Conservation (phyloP, 176 grass and related monocot species). For the Oryza rufipogon region DNA sequence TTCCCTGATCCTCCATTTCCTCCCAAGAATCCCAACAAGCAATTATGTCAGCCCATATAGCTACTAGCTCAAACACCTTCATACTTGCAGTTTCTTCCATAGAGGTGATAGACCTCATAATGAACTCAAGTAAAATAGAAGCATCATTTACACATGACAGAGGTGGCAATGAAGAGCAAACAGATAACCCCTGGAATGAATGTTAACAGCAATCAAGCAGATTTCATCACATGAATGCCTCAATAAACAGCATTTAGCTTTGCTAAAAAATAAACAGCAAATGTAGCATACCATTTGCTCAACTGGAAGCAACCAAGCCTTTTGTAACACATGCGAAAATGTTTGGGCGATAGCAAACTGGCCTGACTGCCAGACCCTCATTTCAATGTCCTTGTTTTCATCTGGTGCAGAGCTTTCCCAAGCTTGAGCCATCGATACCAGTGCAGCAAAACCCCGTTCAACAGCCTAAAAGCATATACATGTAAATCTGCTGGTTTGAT, state of each 20-base stretch:
- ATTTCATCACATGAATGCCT: background rate
- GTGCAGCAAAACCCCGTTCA: conserved; percentile 71
- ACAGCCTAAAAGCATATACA: conserved; percentile 51
- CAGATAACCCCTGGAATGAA: conserved; percentile 29
- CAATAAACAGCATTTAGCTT: background rate
- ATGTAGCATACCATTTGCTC: conserved; percentile 53
- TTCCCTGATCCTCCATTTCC: conserved; percentile 81
- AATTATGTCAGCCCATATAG: conserved; percentile 68
- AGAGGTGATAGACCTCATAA: conserved; percentile 68
- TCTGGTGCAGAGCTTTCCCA: conserved; percentile 78
- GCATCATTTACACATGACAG: conserved; percentile 74
- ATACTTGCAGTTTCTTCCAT: conserved; percentile 55
- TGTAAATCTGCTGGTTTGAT: background rate
- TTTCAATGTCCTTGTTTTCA: conserved; percentile 64
- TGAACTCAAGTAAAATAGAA: conserved; percentile 69
- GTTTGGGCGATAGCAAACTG: conserved; percentile 63
- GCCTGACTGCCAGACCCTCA: conserved; percentile 50
- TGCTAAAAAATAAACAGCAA: conserved; percentile 4
- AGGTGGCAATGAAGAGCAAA: conserved; percentile 54
- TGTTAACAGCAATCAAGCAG: conserved; percentile 12
- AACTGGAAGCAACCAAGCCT: conserved; percentile 64
- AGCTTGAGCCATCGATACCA: conserved; percentile 68
- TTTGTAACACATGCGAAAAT: conserved; percentile 71
- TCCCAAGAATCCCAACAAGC: conserved; percentile 78
- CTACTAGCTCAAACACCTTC: conserved; percentile 72